Conservation (phyloP, 2,329 filamentous ascomycete genomes). For the Aciculosporium take region DNA sequence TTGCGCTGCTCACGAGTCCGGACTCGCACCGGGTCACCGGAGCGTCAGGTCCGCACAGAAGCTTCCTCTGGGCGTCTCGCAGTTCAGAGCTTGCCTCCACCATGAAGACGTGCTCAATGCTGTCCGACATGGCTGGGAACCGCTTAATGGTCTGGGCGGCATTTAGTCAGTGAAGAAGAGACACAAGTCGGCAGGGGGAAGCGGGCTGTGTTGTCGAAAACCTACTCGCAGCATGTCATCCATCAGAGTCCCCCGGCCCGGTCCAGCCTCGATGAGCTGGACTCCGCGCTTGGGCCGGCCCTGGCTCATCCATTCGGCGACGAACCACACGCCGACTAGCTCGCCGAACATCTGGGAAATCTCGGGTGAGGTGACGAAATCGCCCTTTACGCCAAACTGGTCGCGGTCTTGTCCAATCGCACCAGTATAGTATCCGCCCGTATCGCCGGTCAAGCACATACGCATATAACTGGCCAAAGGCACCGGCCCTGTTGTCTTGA, state of each 20-base stretch:
- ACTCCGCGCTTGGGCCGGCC: constrained; percentile 59
- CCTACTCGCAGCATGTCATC: constrained; percentile 82
- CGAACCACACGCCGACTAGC: constrained; percentile 83
- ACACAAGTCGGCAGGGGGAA: too few relatives aligned
- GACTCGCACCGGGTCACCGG: constrained; percentile 55
- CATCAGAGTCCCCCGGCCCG: constrained; percentile 91
- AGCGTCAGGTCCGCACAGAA: constrained; percentile 62
- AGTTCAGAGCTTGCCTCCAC: constrained; percentile 83
- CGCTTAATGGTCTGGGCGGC: constrained; percentile 59
- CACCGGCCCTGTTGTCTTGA: constrained; percentile 64
- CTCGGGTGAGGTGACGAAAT: constrained; percentile 94
- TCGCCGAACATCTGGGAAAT: constrained; percentile 97
- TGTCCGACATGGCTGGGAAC: constrained; percentile 63
- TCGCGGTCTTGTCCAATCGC: constrained; percentile 54
- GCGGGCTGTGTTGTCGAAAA: too few relatives aligned
- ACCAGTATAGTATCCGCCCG: constrained; percentile 87
- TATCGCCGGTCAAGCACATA: constrained; percentile 84
- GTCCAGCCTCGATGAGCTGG: constrained; percentile 86
- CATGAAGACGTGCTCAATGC: constrained; percentile 79
- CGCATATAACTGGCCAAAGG: constrained; percentile 94
- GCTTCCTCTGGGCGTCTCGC: constrained; percentile 59
- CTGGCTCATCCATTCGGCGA: constrained; percentile 93
- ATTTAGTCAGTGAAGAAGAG: background rate
- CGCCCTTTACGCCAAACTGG: constrained; percentile 83
- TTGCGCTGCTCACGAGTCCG: constrained; percentile 61